Evolutionary conservation across 805 yeast genomes (phyloP).

Genomic region (Kuraishia cidri): DNA sequence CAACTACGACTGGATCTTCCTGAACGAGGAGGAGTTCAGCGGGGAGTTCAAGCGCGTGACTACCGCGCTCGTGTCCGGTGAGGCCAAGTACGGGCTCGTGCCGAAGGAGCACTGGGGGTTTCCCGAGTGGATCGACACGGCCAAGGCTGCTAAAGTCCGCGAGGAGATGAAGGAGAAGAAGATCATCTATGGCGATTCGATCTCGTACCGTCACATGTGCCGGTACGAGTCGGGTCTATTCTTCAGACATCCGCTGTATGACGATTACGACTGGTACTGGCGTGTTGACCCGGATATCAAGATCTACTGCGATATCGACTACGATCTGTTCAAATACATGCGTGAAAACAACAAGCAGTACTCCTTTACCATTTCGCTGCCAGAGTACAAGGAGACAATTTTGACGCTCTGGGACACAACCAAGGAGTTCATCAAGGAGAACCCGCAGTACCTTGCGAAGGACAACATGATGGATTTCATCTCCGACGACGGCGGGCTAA

Average conservation of each 20-base stretch:
- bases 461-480: constrained; percentile 64
- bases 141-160: constrained; percentile 51
- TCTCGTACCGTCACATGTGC: constrained; percentile 84
- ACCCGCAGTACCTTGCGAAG: constrained; percentile 51
- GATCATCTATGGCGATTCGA: constrained; percentile 58
- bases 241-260: constrained; percentile 66
- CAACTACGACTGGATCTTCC: constrained; percentile 91
- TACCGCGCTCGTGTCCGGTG: constrained; percentile 63
- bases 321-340: constrained; percentile 79
- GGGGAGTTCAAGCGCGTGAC: constrained; percentile 74
- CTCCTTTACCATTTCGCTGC: constrained; percentile 71
- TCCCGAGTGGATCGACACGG: constrained; percentile 76
- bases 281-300: constrained; percentile 85
- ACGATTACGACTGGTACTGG: constrained; percentile 88
- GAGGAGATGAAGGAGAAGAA: constrained; percentile 37
- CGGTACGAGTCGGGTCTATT: constrained; percentile 88
- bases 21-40: constrained; percentile 79
- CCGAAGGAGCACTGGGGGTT: constrained; percentile 85
- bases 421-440: constrained; percentile 42
- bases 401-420: constrained; percentile 73
- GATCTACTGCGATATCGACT: constrained; percentile 75
- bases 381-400: constrained; percentile 67
- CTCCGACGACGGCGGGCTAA: constrained; percentile 58
- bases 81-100: constrained; percentile 66
- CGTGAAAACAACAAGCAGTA: constrained; percentile 65